Base-by-base conservation (phyloP, 169 alveolate genomes). In the Sarcocystis neurona region DNA sequence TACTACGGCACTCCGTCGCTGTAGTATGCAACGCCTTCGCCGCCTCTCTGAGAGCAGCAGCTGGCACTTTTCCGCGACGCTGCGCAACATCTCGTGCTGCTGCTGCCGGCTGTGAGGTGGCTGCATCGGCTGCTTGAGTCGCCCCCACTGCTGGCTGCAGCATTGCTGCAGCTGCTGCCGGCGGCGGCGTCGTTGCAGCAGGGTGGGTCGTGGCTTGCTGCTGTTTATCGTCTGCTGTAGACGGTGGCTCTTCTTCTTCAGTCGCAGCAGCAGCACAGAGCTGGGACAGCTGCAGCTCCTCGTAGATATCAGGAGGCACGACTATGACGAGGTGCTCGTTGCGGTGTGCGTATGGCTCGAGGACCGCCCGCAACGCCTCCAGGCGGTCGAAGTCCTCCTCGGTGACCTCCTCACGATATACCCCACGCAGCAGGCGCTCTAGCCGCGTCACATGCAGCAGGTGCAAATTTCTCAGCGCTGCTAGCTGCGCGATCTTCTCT, bases 321-420 rank as follows among this genome's bases (percentile, higher is more conserved):
- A 63, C 32, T 37, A 63, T n/a, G 12, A n/a, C 75, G 37, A 63
- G n/a, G 75, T 63, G 46, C 44, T 37, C 43, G 75, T 63, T 63
- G 43, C 32, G 46, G 75, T 63, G 75, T 37, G 32, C 75, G 75
- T 63, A 63, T 20, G 75, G 75, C 75, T 63, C 75, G 41, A 63
- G 75, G 12, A 63, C 32, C 8, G 27, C 75, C 6, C 75, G 10
- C 44, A 63, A 15, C 43, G 27, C 75, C n/a, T 1, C 75, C 43
- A 63, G 75, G 75, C 75, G 75, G 8, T 63, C 75, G n/a, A n/a
- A n/a, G 41, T 63, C 75, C 18, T 63, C 75, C 44, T n/a, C 75
- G 41, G 27, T 43, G 44, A 63, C 6, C 32, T 63, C 75, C 43
- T 63, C 44, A 20, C 44, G 46, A 15, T 18, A 63, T 10, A 63